Evolutionary conservation across 441 rosid genomes (phyloP).

Genomic region (Euphorbia schlechtendalii): DNA sequence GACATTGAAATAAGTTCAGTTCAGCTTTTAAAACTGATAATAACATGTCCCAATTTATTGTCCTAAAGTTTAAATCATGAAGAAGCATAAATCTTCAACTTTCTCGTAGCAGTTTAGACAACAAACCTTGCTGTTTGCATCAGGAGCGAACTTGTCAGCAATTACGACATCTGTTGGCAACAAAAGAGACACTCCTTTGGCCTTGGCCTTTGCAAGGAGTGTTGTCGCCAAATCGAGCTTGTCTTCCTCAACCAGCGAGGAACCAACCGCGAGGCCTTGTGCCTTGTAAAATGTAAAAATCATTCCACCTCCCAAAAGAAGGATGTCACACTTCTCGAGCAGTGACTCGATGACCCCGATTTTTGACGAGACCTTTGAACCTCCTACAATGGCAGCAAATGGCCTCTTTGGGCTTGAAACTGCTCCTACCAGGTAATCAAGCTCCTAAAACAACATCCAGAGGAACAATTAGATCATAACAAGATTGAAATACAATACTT

Average conservation of each 20-base stretch:
- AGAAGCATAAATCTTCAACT: neutral
- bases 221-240: constrained; percentile 75
- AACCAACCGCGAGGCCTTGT: constrained; percentile 74
- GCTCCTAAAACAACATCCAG: constrained; percentile 37
- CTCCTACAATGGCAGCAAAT: constrained; percentile 88
- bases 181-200: constrained; percentile 73
- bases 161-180: constrained; percentile 68
- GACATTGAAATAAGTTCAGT: too few species aligned
- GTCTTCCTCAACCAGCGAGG: constrained; percentile 89
- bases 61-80: neutral
- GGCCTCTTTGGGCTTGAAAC: constrained; percentile 84
- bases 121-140: constrained; percentile 79
- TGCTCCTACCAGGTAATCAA: constrained; percentile 90
- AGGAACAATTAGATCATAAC: neutral
- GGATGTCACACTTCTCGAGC: constrained; percentile 71
- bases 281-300: constrained; percentile 91
- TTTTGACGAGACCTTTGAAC: constrained; percentile 89
- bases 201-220: constrained; percentile 74
- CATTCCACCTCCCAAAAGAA: constrained; percentile 91
- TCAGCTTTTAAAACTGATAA: too few species aligned
- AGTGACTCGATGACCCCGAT: constrained; percentile 89
- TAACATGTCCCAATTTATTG: neutral
- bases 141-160: constrained; percentile 86
- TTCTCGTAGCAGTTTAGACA: constrained; percentile 9
- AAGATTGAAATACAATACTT: neutral